A percentile compares a stretch with the other conserved stretches of the same genome.
These are phyloP conservation scores for Dryadomyces sulphureus DNA, from an alignment of 2,329 filamentous ascomycete genomes.

Conservation along the genomic window DNA sequence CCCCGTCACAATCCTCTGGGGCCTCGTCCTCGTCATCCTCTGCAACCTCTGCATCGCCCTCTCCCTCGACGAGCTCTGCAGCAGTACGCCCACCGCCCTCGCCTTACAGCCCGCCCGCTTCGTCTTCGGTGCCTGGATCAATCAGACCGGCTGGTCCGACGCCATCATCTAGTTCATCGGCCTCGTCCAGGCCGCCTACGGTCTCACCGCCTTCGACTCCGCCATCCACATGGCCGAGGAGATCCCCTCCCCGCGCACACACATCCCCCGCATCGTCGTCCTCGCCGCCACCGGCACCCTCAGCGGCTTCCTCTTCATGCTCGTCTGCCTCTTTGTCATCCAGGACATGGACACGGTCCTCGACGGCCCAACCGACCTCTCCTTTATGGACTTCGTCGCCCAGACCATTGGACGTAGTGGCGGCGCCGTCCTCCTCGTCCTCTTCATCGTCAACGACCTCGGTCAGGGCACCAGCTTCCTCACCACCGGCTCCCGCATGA, in stretches of 20 bases:
- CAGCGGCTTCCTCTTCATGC: not conserved
- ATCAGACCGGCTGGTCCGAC: constrained; percentile 2
- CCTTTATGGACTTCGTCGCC: constrained; percentile 1
- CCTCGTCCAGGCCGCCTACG: not conserved
- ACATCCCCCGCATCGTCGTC: constrained; percentile 2
- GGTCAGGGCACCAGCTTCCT: not conserved
- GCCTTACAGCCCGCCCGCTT: not conserved
- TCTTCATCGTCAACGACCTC: constrained; percentile 1
- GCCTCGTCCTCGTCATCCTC: not conserved
- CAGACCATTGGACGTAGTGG: constrained; percentile 1
- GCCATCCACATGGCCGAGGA: constrained; percentile 4
- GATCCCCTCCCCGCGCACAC: not conserved
- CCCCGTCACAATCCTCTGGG: constrained; percentile 2
- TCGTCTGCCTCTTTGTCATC: constrained; percentile 6
- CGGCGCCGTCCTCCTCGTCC: not conserved
- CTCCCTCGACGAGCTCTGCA: constrained; percentile 3
- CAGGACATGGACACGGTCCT: constrained; percentile 2
- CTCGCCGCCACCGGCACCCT: not conserved
- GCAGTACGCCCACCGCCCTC: not conserved
- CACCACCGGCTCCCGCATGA: constrained; percentile 1
- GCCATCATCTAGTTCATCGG: constrained; percentile 3
- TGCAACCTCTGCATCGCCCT: not conserved
- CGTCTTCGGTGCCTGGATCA: constrained; percentile 3
- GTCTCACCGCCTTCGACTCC: constrained; percentile 2
- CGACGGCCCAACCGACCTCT: not conserved